Percentiles rank a stretch among this genome's conserved stretches.
Evolutionary conservation across 2,329 filamentous ascomycete species (phyloP).

Genomic region (Nectriaceae sp.): DNA sequence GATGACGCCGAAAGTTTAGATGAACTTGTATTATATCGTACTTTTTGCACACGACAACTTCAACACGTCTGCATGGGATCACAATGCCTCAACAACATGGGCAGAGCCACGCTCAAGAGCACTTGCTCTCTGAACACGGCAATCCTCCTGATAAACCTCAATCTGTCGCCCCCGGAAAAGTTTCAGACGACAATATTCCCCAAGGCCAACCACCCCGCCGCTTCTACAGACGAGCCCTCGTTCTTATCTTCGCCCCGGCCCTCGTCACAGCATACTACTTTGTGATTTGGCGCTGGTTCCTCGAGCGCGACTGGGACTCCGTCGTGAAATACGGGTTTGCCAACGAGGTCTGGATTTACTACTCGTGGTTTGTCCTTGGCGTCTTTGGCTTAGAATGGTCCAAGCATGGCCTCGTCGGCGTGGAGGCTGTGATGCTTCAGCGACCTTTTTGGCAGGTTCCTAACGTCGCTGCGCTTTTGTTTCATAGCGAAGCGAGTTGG

Average conservation of each 20-base stretch:
- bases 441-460: conserved; percentile 1
- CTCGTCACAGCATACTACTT: conserved; percentile 6
- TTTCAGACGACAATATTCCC: too few relatives aligned
- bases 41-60: too few relatives aligned
- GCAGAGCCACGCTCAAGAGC: too few relatives aligned
- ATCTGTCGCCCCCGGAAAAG: too few relatives aligned
- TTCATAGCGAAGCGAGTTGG: conserved; percentile 11
- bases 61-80: too few relatives aligned
- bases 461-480: conserved; percentile 6
- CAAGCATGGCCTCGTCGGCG: conserved; percentile 12
- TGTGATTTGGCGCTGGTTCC: conserved; percentile 7
- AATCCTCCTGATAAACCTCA: too few relatives aligned
- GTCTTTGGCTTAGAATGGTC: conserved; percentile 19
- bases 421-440: conserved; percentile 16
- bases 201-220: neutral
- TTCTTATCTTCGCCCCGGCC: conserved; percentile 6
- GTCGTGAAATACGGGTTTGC: conserved; percentile 9
- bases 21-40: too few relatives aligned
- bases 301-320: neutral
- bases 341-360: conserved; percentile 10
- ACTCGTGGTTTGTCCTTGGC: conserved; percentile 20
- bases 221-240: conserved; percentile 6
- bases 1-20: too few relatives aligned
- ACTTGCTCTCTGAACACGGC: too few relatives aligned
- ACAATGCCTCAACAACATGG: too few relatives aligned